Conservation (phyloP, 306 rosid species). For the Sicyos edulis region DNA sequence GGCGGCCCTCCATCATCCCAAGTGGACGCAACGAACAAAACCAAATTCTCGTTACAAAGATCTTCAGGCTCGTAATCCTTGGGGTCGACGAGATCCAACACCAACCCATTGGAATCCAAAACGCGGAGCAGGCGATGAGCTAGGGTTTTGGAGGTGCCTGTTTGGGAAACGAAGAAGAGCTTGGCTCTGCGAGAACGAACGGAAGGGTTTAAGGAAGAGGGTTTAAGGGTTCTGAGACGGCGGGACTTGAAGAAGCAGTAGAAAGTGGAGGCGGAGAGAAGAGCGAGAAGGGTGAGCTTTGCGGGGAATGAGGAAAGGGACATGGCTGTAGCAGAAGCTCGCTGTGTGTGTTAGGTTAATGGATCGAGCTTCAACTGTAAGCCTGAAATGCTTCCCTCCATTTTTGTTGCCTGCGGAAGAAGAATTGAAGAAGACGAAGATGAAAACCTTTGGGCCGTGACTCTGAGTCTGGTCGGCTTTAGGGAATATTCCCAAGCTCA, state of each 20-base stretch:
- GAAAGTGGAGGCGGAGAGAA: slow-evolving; percentile 75
- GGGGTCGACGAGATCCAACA: slow-evolving; percentile 54
- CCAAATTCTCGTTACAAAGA: slow-evolving; percentile 56
- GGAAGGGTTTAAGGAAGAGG: slow-evolving; percentile 25
- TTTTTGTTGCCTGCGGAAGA: neutral
- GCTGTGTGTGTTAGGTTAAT: neutral
- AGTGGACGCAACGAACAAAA: slow-evolving; percentile 70
- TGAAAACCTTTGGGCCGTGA: neutral
- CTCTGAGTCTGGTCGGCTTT: neutral
- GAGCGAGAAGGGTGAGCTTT: slow-evolving; percentile 71
- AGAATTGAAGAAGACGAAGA: neutral
- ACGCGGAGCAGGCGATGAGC: slow-evolving; percentile 56
- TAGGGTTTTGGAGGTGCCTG: slow-evolving; percentile 73
- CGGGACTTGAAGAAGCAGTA: slow-evolving; percentile 76
- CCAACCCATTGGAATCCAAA: slow-evolving; percentile 41
- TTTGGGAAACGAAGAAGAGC: slow-evolving; percentile 67
- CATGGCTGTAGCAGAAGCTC: slow-evolving; percentile 36
- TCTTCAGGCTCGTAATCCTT: slow-evolving; percentile 77
- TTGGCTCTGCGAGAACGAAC: slow-evolving; percentile 31
- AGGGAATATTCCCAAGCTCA: neutral
- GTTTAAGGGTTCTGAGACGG: slow-evolving; percentile 53
- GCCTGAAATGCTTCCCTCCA: neutral
- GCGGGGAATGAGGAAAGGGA: slow-evolving; percentile 42
- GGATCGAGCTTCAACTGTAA: neutral
- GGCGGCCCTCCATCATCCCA: slow-evolving; percentile 88